Evolutionary conservation across 2,329 filamentous ascomycete species (phyloP).

Genomic region (Metarhizium brunneum): DNA sequence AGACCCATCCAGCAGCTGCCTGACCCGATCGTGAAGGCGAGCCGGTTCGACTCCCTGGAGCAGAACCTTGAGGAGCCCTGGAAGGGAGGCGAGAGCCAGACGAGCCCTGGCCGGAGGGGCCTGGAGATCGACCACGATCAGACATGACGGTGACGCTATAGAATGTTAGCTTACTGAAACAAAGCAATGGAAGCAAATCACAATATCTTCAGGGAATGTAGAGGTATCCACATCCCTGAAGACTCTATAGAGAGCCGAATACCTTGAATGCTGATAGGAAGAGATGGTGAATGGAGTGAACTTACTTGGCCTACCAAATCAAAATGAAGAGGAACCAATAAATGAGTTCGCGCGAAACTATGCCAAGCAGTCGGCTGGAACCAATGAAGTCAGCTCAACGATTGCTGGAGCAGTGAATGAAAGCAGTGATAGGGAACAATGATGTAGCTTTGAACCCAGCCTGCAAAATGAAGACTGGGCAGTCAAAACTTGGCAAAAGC

Average conservation of each 20-base stretch:
- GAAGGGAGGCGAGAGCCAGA: constrained; percentile 2
- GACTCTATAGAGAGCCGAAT: not conserved
- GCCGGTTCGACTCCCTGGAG: constrained; percentile 6
- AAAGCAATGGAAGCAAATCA: not conserved
- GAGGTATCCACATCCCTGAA: not conserved
- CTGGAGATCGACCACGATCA: constrained; percentile 20
- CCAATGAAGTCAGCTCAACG: not conserved
- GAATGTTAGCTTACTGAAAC: not conserved
- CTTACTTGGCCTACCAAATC: not conserved
- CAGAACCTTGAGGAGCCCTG: not conserved
- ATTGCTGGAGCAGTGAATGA: not conserved
- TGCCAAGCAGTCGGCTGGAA: not conserved
- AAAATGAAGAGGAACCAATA: not conserved
- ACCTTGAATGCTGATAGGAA: not conserved
- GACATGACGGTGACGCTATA: constrained; percentile 17
- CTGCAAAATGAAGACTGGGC: not conserved
- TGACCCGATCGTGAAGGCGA: constrained; percentile 12
- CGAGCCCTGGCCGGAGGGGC: constrained; percentile 5
- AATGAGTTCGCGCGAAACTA: not conserved
- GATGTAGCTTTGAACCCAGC: not conserved
- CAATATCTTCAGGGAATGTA: not conserved
- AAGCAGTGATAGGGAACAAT: not conserved
- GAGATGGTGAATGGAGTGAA: not conserved
- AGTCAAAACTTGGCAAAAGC: not conserved
- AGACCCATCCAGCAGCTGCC: constrained; percentile 14